Evolutionary conservation across 345 rosid species (phyloP).

Genomic region (Iberis pinnata): DNA sequence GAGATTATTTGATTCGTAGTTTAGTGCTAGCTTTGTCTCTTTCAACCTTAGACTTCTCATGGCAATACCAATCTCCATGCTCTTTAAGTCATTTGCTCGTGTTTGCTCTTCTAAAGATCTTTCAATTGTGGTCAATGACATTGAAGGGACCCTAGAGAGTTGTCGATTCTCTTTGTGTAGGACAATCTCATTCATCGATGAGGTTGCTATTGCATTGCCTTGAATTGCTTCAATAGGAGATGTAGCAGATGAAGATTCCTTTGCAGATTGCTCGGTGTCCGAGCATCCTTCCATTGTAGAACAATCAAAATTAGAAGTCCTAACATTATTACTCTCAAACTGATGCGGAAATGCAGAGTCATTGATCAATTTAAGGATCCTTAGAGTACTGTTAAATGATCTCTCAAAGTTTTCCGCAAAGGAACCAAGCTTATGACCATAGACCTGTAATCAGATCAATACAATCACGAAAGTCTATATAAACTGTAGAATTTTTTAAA

Average conservation of each 20-base stretch:
- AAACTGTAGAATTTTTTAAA: neutral
- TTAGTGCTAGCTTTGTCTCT: slow-evolving; percentile 46
- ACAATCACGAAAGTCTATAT: neutral
- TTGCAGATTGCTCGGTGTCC: slow-evolving; percentile 28
- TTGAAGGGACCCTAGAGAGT: slow-evolving; percentile 28
- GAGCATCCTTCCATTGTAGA: slow-evolving; percentile 28
- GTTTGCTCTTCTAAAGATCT: slow-evolving; percentile 54
- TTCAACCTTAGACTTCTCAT: slow-evolving; percentile 46
- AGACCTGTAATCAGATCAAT: slow-evolving; percentile 49
- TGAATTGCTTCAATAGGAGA: slow-evolving; percentile 34
- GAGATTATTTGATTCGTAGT: slow-evolving; percentile 47
- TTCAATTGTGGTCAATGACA: slow-evolving; percentile 36
- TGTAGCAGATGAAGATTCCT: slow-evolving; percentile 22
- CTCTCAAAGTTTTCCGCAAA: slow-evolving; percentile 67
- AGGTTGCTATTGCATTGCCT: slow-evolving; percentile 23
- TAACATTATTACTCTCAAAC: slow-evolving; percentile 22
- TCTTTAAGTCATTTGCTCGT: slow-evolving; percentile 71
- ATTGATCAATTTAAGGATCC: slow-evolving; percentile 62
- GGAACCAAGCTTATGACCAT: slow-evolving; percentile 57
- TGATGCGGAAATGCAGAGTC: slow-evolving; percentile 35
- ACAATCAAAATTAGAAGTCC: slow-evolving; percentile 23
- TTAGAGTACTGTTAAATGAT: slow-evolving; percentile 77
- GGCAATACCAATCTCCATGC: slow-evolving; percentile 45
- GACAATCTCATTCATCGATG: slow-evolving; percentile 36
- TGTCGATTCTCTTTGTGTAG: slow-evolving; percentile 34